Base-by-base conservation (phyloP, 2,329 filamentous ascomycete genomes). In the Plectosphaerella plurivora region DNA sequence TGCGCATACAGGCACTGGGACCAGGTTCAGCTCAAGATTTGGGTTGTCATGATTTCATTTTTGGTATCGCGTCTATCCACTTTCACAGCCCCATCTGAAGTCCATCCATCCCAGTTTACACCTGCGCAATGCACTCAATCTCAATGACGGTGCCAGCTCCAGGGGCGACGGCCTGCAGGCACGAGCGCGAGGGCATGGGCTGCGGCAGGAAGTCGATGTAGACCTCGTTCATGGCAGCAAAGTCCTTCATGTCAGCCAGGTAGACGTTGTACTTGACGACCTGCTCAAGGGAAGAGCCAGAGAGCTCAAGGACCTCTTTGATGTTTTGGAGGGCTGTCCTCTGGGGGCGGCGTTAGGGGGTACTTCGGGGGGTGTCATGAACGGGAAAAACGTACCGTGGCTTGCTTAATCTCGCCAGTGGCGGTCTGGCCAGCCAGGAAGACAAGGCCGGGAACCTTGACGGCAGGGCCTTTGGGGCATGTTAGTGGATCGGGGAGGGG, bases 241-340 rank as follows among this genome's bases (percentile, higher is more conserved):
- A 88, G 63, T 88, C 74, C 46, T 78, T 72, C 83, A 89, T 88
- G 53, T 78, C 76, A 2, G 78, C 81, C 18, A 89, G 64, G 62
- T 84, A 89, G 24, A 88, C 73, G 59, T 87, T 88, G 55, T 85
- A 78, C 67, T 88, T 88, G 64, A 88, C 77, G 0, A 83, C 77
- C 52, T 86, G 84, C 28, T 77, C 71, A 37, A 87, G 69, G 53
- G 71, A 74, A 49, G 77, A 81, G 1, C 83, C 83, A 0, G 83
- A 81, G 9, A 77, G 84, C 57, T 81, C 73, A 18, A 88, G 80
- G 6, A 88, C 74, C 2, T 75, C 74, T 7, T 72, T 64, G 14
- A 88, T 72, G 66, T 87, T 87, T 55, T 74, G 73, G 54, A 87
- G 74, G 45, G 74, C 74, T 64, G 50, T 69, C 68, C 41, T 44